Evolutionary conservation across 1,284 basidiomycete species (phyloP).

Genomic region (Puccinia polysora): DNA sequence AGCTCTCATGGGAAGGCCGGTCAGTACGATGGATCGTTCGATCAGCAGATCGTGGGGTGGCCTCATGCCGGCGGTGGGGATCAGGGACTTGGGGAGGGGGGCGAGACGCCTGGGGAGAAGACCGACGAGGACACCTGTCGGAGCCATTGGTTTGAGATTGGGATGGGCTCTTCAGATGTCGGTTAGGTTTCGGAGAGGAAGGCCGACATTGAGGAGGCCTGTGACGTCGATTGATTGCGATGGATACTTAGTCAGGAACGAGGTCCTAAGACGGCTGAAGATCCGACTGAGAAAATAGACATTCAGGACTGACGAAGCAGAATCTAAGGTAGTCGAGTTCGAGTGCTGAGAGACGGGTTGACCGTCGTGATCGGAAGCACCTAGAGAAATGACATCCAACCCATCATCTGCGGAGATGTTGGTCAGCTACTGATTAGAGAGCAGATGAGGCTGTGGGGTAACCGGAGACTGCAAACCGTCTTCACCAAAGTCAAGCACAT

Average conservation of each 20-base stretch:
- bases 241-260: not conserved
- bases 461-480: slow-evolving; percentile 17
- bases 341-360: slow-evolving; percentile 23
- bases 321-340: slow-evolving; percentile 16
- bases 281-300: not conserved
- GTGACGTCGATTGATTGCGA: not conserved
- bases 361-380: slow-evolving; percentile 42
- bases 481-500: slow-evolving; percentile 43
- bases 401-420: slow-evolving; percentile 31
- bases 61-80: not conserved
- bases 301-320: slow-evolving; percentile 12
- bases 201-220: slow-evolving; percentile 9
- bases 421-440: not conserved
- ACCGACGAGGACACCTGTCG: slow-evolving; percentile 7
- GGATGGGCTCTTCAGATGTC: not conserved
- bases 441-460: not conserved
- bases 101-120: not conserved
- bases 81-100: not conserved
- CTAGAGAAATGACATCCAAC: slow-evolving; percentile 42
- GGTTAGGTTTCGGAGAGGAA: not conserved
- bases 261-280: not conserved
- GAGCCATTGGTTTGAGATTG: slow-evolving; percentile 9
- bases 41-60: not conserved
- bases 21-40: not conserved
- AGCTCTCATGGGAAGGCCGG: not conserved